Evolutionary conservation across 192 early-diverging fungal genomes (phyloP).

Genomic region (Chytriomyces sp.): DNA sequence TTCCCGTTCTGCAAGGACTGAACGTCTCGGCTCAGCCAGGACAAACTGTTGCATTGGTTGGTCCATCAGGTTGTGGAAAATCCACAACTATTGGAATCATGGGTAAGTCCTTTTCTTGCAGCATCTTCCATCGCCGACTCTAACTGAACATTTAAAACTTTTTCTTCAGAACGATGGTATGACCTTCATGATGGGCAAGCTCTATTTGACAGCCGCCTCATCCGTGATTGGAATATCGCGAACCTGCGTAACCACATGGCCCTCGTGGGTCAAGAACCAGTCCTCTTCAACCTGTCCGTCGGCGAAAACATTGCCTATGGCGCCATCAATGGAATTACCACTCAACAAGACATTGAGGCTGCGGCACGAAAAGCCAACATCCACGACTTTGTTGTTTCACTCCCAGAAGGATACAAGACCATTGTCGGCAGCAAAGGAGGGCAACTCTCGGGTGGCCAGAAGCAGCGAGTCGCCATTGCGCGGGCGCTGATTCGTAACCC

Average conservation of each 20-base stretch:
- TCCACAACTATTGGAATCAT: constrained; percentile 51
- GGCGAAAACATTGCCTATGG: constrained; percentile 85
- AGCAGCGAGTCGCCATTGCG: constrained; percentile 58
- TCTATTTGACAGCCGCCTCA: constrained; percentile 62
- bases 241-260: constrained; percentile 76
- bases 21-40: constrained; percentile 64
- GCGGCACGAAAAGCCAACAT: constrained; percentile 78
- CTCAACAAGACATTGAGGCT: constrained; percentile 66
- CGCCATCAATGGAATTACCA: constrained; percentile 51
- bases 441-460: constrained; percentile 56
- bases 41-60: constrained; percentile 84
- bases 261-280: constrained; percentile 93
- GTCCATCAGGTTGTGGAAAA: constrained; percentile 86
- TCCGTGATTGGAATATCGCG: constrained; percentile 67
- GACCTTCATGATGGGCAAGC: constrained; percentile 69
- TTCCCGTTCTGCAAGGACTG: constrained; percentile 61
- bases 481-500: constrained; percentile 70
- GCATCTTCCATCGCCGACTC: neutral
- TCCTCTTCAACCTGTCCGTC: constrained; percentile 86
- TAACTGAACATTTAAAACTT: constrained; percentile 37
- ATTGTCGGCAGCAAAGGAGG: constrained; percentile 57
- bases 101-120: constrained; percentile 13
- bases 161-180: constrained; percentile 78
- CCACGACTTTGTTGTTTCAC: constrained; percentile 64
- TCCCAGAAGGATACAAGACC: constrained; percentile 71